Evolutionary conservation across 108 stramenopile species (phyloP).

Genomic region (Fistulifera solaris): DNA sequence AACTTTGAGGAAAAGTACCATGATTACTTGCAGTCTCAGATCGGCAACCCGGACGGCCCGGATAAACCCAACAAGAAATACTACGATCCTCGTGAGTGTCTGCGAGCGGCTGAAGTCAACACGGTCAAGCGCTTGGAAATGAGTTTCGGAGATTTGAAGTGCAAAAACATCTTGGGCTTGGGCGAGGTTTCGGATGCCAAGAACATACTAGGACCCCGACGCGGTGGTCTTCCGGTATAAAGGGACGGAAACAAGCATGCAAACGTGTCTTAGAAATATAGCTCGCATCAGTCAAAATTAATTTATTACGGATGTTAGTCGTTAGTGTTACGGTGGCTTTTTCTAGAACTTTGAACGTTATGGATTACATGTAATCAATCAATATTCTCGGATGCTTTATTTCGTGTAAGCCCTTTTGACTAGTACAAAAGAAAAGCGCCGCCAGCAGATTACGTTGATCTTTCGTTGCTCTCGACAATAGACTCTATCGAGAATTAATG

Average conservation of each 20-base stretch:
- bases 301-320: no score
- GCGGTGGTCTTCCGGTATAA: slow-evolving; percentile 83
- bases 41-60: slow-evolving; percentile 92
- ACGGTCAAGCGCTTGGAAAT: slow-evolving; percentile 86
- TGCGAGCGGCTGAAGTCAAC: slow-evolving; percentile 87
- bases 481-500: no score
- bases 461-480: no score
- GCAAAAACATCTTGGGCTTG: slow-evolving; percentile 75
- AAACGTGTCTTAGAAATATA: no score
- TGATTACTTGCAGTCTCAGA: slow-evolving; percentile 92
- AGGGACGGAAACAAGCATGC: neutral
- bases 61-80: slow-evolving; percentile 99
- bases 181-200: slow-evolving; percentile 33
- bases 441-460: no score
- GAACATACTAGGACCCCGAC: slow-evolving; percentile 72
- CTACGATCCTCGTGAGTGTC: slow-evolving; percentile 86
- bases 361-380: no score
- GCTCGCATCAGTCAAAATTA: no score
- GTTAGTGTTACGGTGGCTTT: no score
- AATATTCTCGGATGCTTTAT: no score
- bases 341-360: no score
- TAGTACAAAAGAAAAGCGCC: no score
- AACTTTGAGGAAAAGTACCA: slow-evolving; percentile 85
- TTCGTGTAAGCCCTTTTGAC: no score
- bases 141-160: slow-evolving; percentile 88